Base-by-base conservation (phyloP, 192 early-diverging fungal genomes). In the Paraglomus brasilianum region DNA sequence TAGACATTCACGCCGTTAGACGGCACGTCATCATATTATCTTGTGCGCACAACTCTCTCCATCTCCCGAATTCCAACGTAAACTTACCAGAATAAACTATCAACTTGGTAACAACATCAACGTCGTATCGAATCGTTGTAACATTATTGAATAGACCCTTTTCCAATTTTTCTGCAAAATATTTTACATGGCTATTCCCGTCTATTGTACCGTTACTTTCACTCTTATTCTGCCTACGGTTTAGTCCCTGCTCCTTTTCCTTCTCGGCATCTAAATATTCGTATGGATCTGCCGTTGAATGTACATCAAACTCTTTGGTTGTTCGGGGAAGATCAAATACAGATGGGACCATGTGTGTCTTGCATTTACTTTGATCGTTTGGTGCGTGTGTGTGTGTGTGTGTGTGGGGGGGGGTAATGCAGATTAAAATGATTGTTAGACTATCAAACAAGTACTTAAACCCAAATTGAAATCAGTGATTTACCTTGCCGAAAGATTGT, bases 21-120 rank as follows among this genome's bases (percentile, higher is more conserved):
- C 45, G 55, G 21, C 51, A 19, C 22, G 9, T 36, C 17, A 66
- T n/a, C 55, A 15, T n/a, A 3, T 6, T 6, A 19, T 21, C 50
- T 21, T 17, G 40, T 5, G 9, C 30, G 40, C 55, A 57, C 2
- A 14, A 14, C 55, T 10, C 65, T 36, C n/a, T 4, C 42, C 15
- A 30, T 62, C n/a, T n/a, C n/a, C n/a, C n/a, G n/a, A n/a, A 17
- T 21, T 19, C n/a, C 9, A 56, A 15, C 11, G 10, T 2, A 10
- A 21, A 21, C 53, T 56, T 78, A 57, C 83, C 83, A 19, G 83
- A 81, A 77, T 85, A 85, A 8, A 85, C 83, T 49, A 85, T 81
- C 17, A 85, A 65, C 65, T 85, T 85, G 42, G 77, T 74, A n/a
- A 83, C 83, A 75, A 85, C 83, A 53, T 85, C 83, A 17, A 85